Evolutionary conservation across 768 basidiomycete genomes (phyloP).

Genomic region (Suillus discolor): DNA sequence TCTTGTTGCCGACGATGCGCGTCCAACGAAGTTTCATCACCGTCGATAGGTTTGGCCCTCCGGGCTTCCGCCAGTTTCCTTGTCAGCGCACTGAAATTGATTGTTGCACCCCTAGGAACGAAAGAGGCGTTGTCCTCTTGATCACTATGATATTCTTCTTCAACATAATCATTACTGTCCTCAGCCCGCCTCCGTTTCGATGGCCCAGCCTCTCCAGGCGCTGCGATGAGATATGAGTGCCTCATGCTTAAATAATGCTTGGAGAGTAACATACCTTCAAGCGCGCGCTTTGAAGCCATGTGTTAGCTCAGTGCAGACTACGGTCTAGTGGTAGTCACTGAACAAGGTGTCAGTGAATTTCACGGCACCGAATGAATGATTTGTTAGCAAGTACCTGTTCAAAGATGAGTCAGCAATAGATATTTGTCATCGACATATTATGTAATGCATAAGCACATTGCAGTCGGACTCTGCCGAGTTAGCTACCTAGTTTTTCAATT

Average conservation of each 20-base stretch:
- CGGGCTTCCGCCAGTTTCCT: conserved; percentile 74
- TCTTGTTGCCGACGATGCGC: conserved; percentile 75
- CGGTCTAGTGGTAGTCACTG: background rate
- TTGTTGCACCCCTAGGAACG: conserved; percentile 75
- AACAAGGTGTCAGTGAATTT: background rate
- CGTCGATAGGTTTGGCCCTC: conserved; percentile 39
- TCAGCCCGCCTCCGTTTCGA: conserved; percentile 47
- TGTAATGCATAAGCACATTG: background rate
- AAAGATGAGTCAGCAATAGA: background rate
- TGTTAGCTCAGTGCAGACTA: background rate
- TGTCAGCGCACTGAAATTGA: conserved; percentile 83
- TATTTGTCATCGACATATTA: background rate
- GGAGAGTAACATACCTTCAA: conserved; percentile 36
- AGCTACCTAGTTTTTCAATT: conserved; percentile 12
- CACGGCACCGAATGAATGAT: background rate
- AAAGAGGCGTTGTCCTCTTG: conserved; percentile 39
- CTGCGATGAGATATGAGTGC: conserved; percentile 5
- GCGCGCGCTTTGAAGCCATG: conserved; percentile 43
- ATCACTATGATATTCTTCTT: conserved; percentile 52
- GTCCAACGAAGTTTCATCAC: conserved; percentile 57
- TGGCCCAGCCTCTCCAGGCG: conserved; percentile 27
- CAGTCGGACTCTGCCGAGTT: background rate
- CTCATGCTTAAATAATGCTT: background rate
- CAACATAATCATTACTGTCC: conserved; percentile 59
- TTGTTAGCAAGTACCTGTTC: background rate